Conservation (phyloP, 176 grass and related monocot genomes). For the Ananas comosus region DNA sequence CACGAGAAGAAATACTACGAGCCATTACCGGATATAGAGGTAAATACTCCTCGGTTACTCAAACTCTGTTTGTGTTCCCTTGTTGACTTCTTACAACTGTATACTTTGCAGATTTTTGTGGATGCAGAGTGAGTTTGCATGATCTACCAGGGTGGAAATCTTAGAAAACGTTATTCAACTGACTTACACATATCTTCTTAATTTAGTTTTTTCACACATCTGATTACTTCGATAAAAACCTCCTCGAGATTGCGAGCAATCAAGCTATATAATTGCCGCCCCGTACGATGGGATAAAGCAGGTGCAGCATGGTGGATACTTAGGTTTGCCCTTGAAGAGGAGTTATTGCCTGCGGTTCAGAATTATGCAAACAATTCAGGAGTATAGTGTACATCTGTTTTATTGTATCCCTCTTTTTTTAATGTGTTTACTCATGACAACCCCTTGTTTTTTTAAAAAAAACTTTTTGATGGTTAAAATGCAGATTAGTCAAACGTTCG, state of each 20-base stretch:
- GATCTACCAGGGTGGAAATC: neutral
- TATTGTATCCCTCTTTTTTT: too few species aligned
- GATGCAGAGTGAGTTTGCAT: slow-evolving; percentile 36
- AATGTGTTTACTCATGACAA: neutral
- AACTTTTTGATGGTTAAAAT: too few species aligned
- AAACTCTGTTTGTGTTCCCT: neutral
- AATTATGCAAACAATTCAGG: neutral
- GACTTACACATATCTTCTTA: neutral
- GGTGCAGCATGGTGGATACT: neutral
- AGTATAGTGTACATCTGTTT: neutral
- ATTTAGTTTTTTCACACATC: neutral
- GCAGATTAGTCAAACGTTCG: too few species aligned
- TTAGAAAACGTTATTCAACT: neutral
- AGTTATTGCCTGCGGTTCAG: neutral
- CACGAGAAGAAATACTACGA: slow-evolving; percentile 87
- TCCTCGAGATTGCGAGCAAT: neutral
- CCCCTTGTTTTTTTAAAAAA: too few species aligned
- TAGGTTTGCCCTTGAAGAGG: neutral
- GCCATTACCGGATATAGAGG: slow-evolving; percentile 81
- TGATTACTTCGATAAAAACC: neutral
- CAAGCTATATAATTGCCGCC: neutral
- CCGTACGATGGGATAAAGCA: neutral
- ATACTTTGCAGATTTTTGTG: slow-evolving; percentile 67
- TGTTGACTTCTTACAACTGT: slow-evolving; percentile 6
- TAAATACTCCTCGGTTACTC: slow-evolving; percentile 10